These are phyloP conservation scores for Xerocomellus chrysenteron DNA, from an alignment of 768 basidiomycete genomes.

Conservation along the genomic window DNA sequence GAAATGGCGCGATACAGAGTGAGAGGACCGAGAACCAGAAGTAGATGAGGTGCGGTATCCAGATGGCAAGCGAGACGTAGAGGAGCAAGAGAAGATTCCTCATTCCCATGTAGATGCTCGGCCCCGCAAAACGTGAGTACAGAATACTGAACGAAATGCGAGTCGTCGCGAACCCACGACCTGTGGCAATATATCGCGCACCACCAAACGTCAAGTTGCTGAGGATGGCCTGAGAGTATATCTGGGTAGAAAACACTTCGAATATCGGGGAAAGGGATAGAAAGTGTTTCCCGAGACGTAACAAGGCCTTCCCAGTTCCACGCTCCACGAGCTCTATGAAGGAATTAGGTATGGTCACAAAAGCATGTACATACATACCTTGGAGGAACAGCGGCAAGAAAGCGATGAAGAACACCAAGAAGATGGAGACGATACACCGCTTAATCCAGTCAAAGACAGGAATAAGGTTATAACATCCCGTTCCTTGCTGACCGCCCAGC, in stretches of 20 bases:
- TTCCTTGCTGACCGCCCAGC: conserved; percentile 77
- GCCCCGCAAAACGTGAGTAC: conserved; percentile 98
- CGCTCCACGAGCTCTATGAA: conserved; percentile 87
- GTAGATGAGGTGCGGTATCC: conserved; percentile 94
- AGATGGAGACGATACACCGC: conserved; percentile 94
- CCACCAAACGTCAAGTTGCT: conserved; percentile 98
- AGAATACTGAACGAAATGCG: conserved; percentile 95
- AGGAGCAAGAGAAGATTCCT: conserved; percentile 87
- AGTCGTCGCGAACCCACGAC: conserved; percentile 97
- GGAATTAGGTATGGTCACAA: conserved; percentile 1
- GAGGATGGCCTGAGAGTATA: conserved; percentile 95
- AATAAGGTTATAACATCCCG: conserved; percentile 85
- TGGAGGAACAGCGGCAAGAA: conserved; percentile 96
- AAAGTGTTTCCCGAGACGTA: conserved; percentile 96
- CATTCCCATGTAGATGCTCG: conserved; percentile 99
- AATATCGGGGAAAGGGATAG: conserved; percentile 95
- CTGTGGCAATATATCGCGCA: conserved; percentile 98
- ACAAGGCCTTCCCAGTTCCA: conserved; percentile 90
- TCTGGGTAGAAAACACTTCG: conserved; percentile 98
- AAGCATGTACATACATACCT: conserved; percentile 51
- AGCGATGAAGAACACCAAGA: conserved; percentile 98
- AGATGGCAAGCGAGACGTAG: conserved; percentile 88
- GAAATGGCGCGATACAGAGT: conserved; percentile 93
- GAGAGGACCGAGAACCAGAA: conserved; percentile 98
- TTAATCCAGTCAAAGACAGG: conserved; percentile 99